Evolutionary conservation across 2,329 filamentous ascomycete genomes (phyloP), one percentile per base, ranked within the genome.

Genomic region (Geosmithia flava): DNA sequence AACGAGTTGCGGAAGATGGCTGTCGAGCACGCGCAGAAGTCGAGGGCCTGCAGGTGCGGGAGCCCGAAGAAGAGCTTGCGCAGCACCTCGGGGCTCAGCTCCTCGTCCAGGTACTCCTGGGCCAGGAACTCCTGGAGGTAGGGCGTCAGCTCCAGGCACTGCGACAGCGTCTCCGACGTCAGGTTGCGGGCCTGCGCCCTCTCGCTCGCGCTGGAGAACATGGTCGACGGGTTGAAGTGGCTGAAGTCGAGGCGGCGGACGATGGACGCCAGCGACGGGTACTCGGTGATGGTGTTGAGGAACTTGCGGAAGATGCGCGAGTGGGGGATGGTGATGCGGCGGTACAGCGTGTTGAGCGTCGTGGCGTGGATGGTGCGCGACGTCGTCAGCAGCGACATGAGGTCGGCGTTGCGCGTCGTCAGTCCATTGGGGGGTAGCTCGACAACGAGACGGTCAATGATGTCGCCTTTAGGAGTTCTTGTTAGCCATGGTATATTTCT

Each of bases 221-320:
- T 72, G 48, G 84, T 83, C 48, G 84, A 80, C 20, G 85, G 86
- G 61, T 87, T 90, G 66, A 90, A 90, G 69, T 90, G 86, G 52
- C 85, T 89, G 58, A 93, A 90, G 66, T 93, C 87, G 44, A 91
- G 69, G 46, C 87, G 82, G 50, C 84, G 80, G 43, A 91, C 85
- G 56, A 90, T 80, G 41, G 80, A 83, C 44, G 86, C 87, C 48
- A 90, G 71, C 8, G 80, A 71, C 2, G 80, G 77, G 60, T 89
- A 81, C 50, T 76, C 68, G 44, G 71, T 69, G 53, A 91, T 71
- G 58, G 87, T 85, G 50, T 73, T 71, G 45, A 89, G 75, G 55
- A 89, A 87, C 65, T 91, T 91, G 59, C 81, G 81, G 67, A 90
- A 93, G 61, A 89, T 87, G 51, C 81, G 73, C 23, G 87, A 91